phyloP scores from a whole-genome alignment of 2,329 filamentous ascomycete species.

The Fusarium dlaminii region DNA sequence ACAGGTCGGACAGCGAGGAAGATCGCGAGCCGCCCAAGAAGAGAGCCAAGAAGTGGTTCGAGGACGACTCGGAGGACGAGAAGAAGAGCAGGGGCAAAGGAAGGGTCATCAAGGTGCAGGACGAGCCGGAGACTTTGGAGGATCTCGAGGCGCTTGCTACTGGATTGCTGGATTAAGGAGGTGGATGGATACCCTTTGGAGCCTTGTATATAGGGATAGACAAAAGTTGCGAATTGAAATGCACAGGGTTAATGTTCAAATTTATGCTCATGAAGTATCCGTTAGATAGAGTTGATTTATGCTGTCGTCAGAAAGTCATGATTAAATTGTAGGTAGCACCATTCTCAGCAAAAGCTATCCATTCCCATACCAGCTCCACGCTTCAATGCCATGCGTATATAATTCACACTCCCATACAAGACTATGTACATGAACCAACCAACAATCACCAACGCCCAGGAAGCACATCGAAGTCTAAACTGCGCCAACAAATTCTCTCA shows the following conservation, averaged over 20 bases:
- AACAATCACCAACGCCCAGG: background rate
- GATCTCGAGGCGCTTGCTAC: slow-evolving; percentile 81
- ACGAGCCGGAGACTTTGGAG: slow-evolving; percentile 81
- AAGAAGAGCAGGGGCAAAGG: slow-evolving; percentile 54
- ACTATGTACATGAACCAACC: slow-evolving; percentile 5
- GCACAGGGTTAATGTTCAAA: slow-evolving; percentile 12
- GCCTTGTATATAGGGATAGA: slow-evolving; percentile 29
- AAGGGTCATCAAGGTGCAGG: slow-evolving; percentile 68
- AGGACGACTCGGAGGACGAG: slow-evolving; percentile 71
- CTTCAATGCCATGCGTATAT: slow-evolving; percentile 24
- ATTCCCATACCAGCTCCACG: slow-evolving; percentile 32
- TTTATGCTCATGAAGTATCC: background rate
- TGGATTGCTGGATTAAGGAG: slow-evolving; percentile 67
- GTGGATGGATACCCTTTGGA: slow-evolving; percentile 42
- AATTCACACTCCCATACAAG: slow-evolving; percentile 13
- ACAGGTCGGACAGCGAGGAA: slow-evolving; percentile 45
- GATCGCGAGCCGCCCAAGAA: slow-evolving; percentile 58
- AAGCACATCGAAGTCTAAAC: background rate
- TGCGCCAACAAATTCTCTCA: background rate
- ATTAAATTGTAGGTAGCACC: slow-evolving; percentile 10
- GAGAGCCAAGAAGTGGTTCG: slow-evolving; percentile 82
- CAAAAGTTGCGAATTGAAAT: slow-evolving; percentile 29
- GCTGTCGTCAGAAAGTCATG: slow-evolving; percentile 10
- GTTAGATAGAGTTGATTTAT: background rate
- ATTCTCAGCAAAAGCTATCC: slow-evolving; percentile 13